Percentiles rank a stretch among this genome's conserved stretches.
Evolutionary conservation across 345 rosid genomes (phyloP).

Genomic region (Viola odorata): DNA sequence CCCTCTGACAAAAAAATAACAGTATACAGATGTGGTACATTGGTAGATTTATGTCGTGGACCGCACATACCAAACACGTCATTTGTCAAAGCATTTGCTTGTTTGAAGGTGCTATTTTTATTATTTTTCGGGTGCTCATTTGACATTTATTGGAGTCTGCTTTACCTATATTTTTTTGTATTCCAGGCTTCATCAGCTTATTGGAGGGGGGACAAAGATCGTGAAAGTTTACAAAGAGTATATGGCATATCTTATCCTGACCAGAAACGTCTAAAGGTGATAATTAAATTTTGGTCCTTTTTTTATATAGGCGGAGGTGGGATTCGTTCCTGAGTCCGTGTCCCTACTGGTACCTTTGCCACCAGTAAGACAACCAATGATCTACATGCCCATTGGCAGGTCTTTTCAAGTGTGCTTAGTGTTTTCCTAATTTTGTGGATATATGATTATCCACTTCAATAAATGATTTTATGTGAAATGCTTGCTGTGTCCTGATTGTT

Average conservation of each 20-base stretch:
- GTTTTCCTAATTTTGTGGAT: too few relatives aligned
- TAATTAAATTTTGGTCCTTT: neutral
- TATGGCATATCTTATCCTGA: conserved; percentile 98
- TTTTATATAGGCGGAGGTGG: too few relatives aligned
- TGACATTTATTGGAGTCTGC: conserved; percentile 7
- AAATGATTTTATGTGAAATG: too few relatives aligned
- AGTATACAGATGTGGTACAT: conserved; percentile 93
- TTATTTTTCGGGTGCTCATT: conserved; percentile 9
- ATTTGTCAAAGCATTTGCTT: conserved; percentile 85
- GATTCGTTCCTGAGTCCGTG: too few relatives aligned
- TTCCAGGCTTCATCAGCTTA: conserved; percentile 95
- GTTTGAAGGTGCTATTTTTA: conserved; percentile 60
- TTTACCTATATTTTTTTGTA: conserved; percentile 12
- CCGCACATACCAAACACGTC: conserved; percentile 99
- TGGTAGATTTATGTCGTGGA: conserved; percentile 96
- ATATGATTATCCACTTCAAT: too few relatives aligned
- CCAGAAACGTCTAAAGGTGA: conserved; percentile 74
- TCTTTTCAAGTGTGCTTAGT: too few relatives aligned
- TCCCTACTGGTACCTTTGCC: too few relatives aligned
- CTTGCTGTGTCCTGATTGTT: too few relatives aligned
- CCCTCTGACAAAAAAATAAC: conserved; percentile 90
- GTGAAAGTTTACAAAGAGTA: conserved; percentile 95
- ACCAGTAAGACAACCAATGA: too few relatives aligned
- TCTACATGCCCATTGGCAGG: too few relatives aligned
- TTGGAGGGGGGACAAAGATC: conserved; percentile 88